Evolutionary conservation across 1,284 basidiomycete species (phyloP), one percentile per base, ranked within the genome.

Genomic region (Leccinum griseonigrum): DNA sequence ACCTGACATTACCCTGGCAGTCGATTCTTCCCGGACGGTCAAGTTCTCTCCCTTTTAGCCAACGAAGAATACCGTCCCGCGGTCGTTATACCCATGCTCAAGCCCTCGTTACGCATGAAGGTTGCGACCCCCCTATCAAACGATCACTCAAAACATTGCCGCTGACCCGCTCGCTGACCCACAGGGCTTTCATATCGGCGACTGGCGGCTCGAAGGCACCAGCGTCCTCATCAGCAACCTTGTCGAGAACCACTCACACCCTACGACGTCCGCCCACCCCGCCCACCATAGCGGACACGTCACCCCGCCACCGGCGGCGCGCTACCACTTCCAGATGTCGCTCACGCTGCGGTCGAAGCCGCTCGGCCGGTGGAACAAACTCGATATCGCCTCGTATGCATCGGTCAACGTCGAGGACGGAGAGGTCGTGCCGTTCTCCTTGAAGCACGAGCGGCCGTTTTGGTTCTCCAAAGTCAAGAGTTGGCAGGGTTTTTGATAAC

Each of bases 401-500:
- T 88, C 87, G 0, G 83, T 95, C 34, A 85, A 92, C 64, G 71
- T 91, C 29, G 84, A 83, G 52, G 92, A 84, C 22, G 94, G 92
- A 2, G 94, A 96, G 74, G 79, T 84, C 13, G 75, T 84, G 22
- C 85, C 89, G 18, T 78, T 97, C 53, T 81, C 85, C 8, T 78
- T 96, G 67, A 92, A 91, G 72, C 88, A 95, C 69, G 92, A 95
- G 73, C 83, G 92, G 63, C 87, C 94, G 28, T 97, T 94, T 74
- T 95, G 92, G 86, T 97, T 97, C 75, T 96, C 94, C 50, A 94
- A 92, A 76, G 91, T 93, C 58, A 79, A 80, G 66, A 90, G 88
- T 55, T 84, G 81, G 69, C 64, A 68, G 26, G 69, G 67, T 29
- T 74, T 61, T 56, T 75, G 6, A 28, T 13, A 16, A 8, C n/a